These are phyloP conservation scores for Lineolata rhizophorae DNA, from an alignment of 495 filamentous ascomycete species.

Conservation along the genomic window DNA sequence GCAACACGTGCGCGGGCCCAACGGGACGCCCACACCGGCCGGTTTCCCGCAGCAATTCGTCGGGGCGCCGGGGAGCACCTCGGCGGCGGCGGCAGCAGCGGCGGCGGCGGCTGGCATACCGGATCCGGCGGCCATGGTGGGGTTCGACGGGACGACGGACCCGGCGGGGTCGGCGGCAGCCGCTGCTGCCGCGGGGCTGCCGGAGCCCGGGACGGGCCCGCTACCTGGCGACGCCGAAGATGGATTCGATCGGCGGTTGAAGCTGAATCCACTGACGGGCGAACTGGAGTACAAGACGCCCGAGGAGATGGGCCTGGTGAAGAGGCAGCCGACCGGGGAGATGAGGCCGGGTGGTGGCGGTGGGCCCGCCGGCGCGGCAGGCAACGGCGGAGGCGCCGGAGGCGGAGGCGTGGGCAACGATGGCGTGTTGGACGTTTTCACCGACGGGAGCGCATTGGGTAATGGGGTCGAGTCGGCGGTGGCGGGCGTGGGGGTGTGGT, in stretches of 20 bases:
- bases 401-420: too few relatives aligned
- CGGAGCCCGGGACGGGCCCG: conserved; percentile 30
- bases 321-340: conserved; percentile 15
- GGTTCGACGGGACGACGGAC: too few relatives aligned
- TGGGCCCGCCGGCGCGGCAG: too few relatives aligned
- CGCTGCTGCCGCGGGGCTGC: conserved; percentile 17
- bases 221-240: conserved; percentile 33
- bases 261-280: conserved; percentile 32
- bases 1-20: too few relatives aligned
- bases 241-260: conserved; percentile 37
- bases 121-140: too few relatives aligned
- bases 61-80: conserved; percentile 7
- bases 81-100: too few relatives aligned
- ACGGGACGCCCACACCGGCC: too few relatives aligned
- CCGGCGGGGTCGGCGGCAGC: too few relatives aligned
- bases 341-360: conserved; percentile 1
- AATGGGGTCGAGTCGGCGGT: conserved; percentile 54
- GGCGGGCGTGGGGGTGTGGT: conserved; percentile 77
- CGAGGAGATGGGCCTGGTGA: conserved; percentile 25
- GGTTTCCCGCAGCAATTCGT: too few relatives aligned
- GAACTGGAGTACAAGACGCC: conserved; percentile 35
- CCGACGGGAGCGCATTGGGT: conserved; percentile 61
- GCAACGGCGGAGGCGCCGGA: too few relatives aligned
- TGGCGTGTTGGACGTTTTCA: conserved; percentile 57
- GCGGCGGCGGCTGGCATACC: conserved; percentile 4